phyloP scores from a whole-genome alignment of 129 eudicot genomes.

The Flaveria brownii region DNA sequence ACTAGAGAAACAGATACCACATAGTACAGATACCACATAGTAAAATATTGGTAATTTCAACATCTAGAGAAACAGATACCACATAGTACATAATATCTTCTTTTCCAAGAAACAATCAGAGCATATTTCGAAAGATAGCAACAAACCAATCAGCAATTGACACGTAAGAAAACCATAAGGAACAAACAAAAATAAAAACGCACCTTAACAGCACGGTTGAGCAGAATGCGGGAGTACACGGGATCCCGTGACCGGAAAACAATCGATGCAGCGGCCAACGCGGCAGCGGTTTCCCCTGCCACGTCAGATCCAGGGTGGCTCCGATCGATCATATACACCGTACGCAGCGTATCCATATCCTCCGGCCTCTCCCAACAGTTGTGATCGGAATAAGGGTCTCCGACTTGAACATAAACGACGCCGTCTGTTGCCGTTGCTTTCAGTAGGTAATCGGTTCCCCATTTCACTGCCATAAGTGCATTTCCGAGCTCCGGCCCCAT shows the following conservation, averaged over 20 bases:
- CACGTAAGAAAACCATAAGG: conserved; percentile 12
- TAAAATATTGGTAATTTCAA: neutral
- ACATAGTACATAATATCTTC: neutral
- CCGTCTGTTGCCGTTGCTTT: conserved; percentile 79
- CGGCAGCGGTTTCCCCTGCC: conserved; percentile 97
- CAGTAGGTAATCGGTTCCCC: conserved; percentile 84
- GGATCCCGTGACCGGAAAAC: conserved; percentile 80
- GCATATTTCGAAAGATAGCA: neutral
- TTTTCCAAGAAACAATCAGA: neutral
- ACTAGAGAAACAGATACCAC: neutral
- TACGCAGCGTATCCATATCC: conserved; percentile 85
- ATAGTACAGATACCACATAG: neutral
- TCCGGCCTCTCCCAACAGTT: conserved; percentile 97
- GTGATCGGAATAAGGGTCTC: conserved; percentile 78
- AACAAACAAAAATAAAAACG: conserved; percentile 16
- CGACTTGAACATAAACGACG: conserved; percentile 78
- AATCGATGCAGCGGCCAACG: conserved; percentile 83
- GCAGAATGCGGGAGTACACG: conserved; percentile 71
- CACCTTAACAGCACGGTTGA: conserved; percentile 81
- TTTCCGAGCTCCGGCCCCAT: conserved; percentile 65
- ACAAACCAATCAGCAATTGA: neutral
- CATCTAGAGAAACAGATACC: neutral
- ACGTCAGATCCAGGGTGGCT: conserved; percentile 92
- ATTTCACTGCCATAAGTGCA: conserved; percentile 68
- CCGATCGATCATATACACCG: conserved; percentile 66